Evolutionary conservation across 371 early-diverging fungal species (phyloP), one percentile per base, ranked within the genome.

Genomic region (Mucor velutinosus): DNA sequence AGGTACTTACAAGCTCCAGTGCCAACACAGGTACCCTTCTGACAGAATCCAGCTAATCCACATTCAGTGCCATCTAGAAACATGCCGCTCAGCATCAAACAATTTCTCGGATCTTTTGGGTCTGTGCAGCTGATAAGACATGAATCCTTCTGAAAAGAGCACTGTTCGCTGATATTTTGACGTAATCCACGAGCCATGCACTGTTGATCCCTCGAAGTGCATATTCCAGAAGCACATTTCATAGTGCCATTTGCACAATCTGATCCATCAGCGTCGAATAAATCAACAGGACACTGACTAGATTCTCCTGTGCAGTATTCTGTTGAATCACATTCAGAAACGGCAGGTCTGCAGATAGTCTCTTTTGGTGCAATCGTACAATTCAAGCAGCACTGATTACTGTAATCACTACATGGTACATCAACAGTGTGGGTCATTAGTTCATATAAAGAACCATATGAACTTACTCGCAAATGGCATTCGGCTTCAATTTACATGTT

Each of bases 11-110:
- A 68, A 39, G 79, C 58, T 21, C 79, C 78, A 7, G 86, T 84
- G 27, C 79, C 74, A 4, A 69, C 60, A 71, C 89, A 90, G 6
- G 25, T 25, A 4, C 88, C 88, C 33, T 73, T 69, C 27, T 76
- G 75, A 67, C 94, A 94, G 23, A 69, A 76, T 14, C 93, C 93
- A 45, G 84, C 86, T 62, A 87, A 78, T 6, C 96, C 97, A 71
- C 97, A 96, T 14, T 90, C 85, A 0, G 96, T 93, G n/a, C 97
- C 97, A 66, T 97, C 96, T 21, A 93, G 62, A 78, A 95, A 96
- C 66, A 78, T 78, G 56, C 86, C 87, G 23, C 95, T 94, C 0
- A 89, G 87, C 65, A 95, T 82, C 58, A 87, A 76, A 35, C 88
- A 87, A 45, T 83, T 72, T 8, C 78, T 61, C 1, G 76, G 15